Conservation (phyloP, 1,284 basidiomycete genomes). For the Boletellus dicymbophilus region DNA sequence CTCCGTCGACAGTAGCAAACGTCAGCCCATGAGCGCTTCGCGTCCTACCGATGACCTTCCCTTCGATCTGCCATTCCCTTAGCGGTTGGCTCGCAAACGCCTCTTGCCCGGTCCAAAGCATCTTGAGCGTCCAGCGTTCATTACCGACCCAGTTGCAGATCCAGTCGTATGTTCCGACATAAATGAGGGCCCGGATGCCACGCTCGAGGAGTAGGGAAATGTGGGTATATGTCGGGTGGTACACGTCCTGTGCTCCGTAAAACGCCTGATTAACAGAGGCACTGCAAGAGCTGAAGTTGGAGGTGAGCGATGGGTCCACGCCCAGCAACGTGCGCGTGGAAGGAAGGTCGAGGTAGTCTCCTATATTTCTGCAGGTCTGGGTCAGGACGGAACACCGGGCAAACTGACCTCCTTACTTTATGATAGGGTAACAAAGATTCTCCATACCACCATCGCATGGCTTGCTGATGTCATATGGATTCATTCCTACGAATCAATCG, state of each 20-base stretch:
- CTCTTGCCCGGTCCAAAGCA: slow-evolving; percentile 66
- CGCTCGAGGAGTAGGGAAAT: slow-evolving; percentile 75
- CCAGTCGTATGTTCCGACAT: slow-evolving; percentile 73
- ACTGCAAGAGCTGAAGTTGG: slow-evolving; percentile 55
- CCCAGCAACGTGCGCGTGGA: slow-evolving; percentile 57
- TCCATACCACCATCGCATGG: slow-evolving; percentile 47
- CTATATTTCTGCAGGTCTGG: slow-evolving; percentile 44
- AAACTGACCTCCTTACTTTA: slow-evolving; percentile 34
- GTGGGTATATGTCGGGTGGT: slow-evolving; percentile 52
- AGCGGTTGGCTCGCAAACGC: slow-evolving; percentile 48
- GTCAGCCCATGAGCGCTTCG: slow-evolving; percentile 61
- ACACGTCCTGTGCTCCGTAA: slow-evolving; percentile 37
- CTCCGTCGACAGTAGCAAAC: slow-evolving; percentile 59
- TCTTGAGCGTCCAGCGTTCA: slow-evolving; percentile 58
- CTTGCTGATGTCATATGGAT: slow-evolving; percentile 58
- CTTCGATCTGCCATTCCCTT: slow-evolving; percentile 58
- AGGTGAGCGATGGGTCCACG: slow-evolving; percentile 43
- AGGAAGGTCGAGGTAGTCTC: slow-evolving; percentile 42
- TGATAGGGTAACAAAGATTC: slow-evolving; percentile 48
- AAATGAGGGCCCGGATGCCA: slow-evolving; percentile 71
- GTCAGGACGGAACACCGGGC: neutral
- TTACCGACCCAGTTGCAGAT: slow-evolving; percentile 80
- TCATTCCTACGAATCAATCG: slow-evolving; percentile 25
- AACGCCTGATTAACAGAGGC: slow-evolving; percentile 37
- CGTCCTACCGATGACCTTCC: slow-evolving; percentile 51